phyloP scores from a whole-genome alignment of 305 asterid species.

The Fraxinus floribunda region DNA sequence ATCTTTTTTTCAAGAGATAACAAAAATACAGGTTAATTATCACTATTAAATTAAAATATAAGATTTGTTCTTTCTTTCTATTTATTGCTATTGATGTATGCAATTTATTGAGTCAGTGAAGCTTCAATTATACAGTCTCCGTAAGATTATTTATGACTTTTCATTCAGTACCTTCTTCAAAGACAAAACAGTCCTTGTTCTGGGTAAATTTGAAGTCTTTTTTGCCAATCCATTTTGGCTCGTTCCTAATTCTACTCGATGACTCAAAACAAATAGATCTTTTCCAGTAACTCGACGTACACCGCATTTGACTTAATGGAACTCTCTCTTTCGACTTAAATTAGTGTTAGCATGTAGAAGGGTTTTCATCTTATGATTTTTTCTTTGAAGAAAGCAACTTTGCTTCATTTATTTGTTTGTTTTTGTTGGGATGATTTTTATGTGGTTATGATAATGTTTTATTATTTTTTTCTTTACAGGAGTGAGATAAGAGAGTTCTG shows the following conservation, averaged over 20 bases:
- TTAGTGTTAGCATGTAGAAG: background rate
- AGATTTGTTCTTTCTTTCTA: background rate
- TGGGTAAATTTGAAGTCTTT: background rate
- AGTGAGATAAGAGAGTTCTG: background rate
- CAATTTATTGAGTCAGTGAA: background rate
- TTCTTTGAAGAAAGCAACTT: background rate
- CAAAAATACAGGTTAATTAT: background rate
- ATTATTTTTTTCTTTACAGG: background rate
- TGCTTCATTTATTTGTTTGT: background rate
- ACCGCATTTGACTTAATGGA: background rate
- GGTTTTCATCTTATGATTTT: background rate
- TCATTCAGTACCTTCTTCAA: background rate
- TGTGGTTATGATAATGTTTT: conserved; percentile 4
- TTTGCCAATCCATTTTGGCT: background rate
- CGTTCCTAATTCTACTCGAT: background rate
- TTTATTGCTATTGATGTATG: background rate
- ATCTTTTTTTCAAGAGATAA: background rate
- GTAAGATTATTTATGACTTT: background rate
- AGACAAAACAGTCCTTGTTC: background rate
- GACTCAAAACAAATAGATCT: background rate
- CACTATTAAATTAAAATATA: background rate
- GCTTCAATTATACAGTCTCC: background rate
- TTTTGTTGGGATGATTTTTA: background rate
- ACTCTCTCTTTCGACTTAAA: background rate
- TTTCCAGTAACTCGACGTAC: background rate